phyloP scores from a whole-genome alignment of 2,329 filamentous ascomycete species.

The Fusarium miscanthi region DNA sequence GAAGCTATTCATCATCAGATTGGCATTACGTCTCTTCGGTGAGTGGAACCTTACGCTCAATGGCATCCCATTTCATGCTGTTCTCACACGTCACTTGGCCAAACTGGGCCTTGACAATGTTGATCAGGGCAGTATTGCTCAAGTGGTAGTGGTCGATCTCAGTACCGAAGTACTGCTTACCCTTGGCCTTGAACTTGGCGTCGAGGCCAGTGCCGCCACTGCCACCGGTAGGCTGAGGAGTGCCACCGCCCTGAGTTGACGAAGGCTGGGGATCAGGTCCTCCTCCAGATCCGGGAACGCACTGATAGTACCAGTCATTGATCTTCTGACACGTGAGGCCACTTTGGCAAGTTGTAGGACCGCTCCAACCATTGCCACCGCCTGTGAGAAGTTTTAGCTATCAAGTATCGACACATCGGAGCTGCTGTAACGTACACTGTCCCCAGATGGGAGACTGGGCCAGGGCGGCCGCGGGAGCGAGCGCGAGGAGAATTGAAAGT shows the following conservation, averaged over 20 bases:
- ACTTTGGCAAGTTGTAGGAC: not conserved
- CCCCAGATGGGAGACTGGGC: constrained; percentile 18
- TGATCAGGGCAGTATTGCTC: constrained; percentile 55
- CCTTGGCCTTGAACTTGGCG: constrained; percentile 60
- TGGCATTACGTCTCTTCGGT: no score
- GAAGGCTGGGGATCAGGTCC: not conserved
- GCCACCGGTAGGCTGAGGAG: constrained; percentile 3
- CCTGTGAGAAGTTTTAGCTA: not conserved
- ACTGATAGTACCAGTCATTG: constrained; percentile 23
- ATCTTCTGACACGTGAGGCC: constrained; percentile 19
- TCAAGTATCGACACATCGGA: not conserved
- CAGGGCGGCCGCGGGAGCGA: constrained; percentile 6
- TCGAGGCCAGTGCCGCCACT: constrained; percentile 2
- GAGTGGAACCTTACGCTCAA: constrained; percentile 3
- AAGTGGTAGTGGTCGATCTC: constrained; percentile 66
- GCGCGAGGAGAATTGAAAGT: constrained; percentile 4
- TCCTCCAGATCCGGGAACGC: constrained; percentile 11
- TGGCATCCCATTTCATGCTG: constrained; percentile 75
- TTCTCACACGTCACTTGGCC: constrained; percentile 76
- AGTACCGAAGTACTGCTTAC: constrained; percentile 74
- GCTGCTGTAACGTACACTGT: constrained; percentile 8
- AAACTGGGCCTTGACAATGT: constrained; percentile 68
- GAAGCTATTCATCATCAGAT: constrained; percentile 44
- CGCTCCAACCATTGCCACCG: not conserved
- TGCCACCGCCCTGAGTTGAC: not conserved